Base-by-base conservation (phyloP, 495 filamentous ascomycete genomes). In the Massariosphaeria phaeospora region DNA sequence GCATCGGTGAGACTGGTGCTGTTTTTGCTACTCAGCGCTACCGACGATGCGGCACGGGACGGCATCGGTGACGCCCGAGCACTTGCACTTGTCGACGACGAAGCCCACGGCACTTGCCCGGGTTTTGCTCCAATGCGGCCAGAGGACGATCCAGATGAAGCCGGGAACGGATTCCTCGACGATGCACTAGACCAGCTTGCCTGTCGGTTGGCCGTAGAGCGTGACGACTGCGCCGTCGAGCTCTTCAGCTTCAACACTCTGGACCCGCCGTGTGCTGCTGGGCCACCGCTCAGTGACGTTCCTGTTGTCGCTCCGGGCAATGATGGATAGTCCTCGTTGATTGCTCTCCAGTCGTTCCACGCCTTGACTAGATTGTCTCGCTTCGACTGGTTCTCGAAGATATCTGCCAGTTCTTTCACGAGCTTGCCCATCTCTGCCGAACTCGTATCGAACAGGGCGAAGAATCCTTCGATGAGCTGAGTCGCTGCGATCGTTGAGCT, bases 321-420 rank as follows among this genome's bases (percentile, higher is more conserved):
- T 0, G 88, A 86, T 0, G 93, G 93, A 64, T 96, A 98, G 70
- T 98, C 91, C 70, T 96, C 93, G 61, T 95, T 91, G 63, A 91
- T 88, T 9, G 88, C 90, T 12, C 86, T 88, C 88, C 93, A 94
- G 70, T 96, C 87, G 55, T 85, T 86, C 91, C 90, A 97, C 3
- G 90, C 83, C 59, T 81, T 85, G 2, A 86, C 79, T 1, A 99
- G 76, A 2, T 71, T 75, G 9, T 80, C 82, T 11, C 77, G 80
- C 64, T 95, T 96, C 10, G 62, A 64, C 35, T 83, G 77, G 42
- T 91, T 84, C 59, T 97, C 90, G 62, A 89, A 99, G 18, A 97
- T 84, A 3, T 97, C 94, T 17, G 89, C 88, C 3, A 96, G 82
- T 61, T 97, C 94, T 40, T 90, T 88, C 59, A 97, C 80, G 0